phyloP scores from a whole-genome alignment of 495 filamentous ascomycete genomes.

The Glonium stellatum region DNA sequence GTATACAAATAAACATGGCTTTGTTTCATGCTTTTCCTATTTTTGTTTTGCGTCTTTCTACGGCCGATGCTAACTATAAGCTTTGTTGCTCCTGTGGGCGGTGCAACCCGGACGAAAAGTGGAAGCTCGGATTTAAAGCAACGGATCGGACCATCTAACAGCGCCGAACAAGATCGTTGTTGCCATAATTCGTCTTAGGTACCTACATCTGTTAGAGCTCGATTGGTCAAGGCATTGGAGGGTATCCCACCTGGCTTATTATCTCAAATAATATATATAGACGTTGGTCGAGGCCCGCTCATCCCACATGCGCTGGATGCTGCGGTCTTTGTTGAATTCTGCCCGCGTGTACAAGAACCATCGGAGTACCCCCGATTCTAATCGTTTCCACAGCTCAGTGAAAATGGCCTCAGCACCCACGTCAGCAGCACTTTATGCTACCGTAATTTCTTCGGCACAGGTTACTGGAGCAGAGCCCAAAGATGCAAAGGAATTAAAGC shows the following conservation, averaged over 20 bases:
- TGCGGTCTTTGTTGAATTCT: background rate
- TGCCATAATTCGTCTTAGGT: background rate
- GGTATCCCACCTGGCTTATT: no score
- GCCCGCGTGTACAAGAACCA: background rate
- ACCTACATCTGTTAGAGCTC: no score
- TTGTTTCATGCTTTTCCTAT: no score
- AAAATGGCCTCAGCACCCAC: conserved; percentile 31
- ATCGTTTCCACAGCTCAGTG: background rate
- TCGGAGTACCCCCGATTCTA: background rate
- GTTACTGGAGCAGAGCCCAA: conserved; percentile 45
- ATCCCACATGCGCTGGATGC: background rate
- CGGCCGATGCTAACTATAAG: no score
- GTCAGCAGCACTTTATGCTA: conserved; percentile 47
- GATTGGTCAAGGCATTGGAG: no score
- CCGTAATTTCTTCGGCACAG: conserved; percentile 44
- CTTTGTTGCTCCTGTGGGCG: no score
- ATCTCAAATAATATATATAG: background rate
- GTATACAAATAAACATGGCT: no score
- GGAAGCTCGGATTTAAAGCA: background rate
- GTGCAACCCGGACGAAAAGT: background rate
- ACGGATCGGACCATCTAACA: background rate
- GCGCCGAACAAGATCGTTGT: background rate
- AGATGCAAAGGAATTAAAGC: conserved; percentile 47
- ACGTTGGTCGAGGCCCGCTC: background rate
- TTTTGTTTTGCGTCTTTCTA: no score